These are phyloP conservation scores for Pleodorina starrii DNA, from an alignment of 139 green algal genomes.

Conservation along the genomic window DNA sequence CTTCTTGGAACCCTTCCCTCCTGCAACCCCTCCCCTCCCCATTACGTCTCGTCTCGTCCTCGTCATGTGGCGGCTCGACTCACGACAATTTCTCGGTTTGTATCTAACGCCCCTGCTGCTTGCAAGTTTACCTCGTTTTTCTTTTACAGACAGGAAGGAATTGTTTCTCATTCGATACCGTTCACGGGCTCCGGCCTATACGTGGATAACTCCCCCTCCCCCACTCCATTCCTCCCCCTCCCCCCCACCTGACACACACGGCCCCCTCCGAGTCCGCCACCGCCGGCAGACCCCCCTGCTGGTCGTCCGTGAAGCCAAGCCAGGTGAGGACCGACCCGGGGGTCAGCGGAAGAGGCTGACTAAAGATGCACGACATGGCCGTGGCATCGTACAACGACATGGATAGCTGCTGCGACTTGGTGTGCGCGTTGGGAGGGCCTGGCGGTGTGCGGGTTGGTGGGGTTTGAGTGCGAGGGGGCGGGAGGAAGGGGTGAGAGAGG, in stretches of 20 bases:
- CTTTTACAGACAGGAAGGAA: too few species aligned
- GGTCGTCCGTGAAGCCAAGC: conserved; percentile 84
- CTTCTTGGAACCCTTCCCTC: too few species aligned
- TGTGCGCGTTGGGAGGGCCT: conserved; percentile 40
- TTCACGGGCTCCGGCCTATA: too few species aligned
- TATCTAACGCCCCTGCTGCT: too few species aligned
- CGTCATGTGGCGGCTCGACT: too few species aligned
- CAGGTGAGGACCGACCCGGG: conserved; percentile 74
- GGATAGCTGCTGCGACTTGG: conserved; percentile 66
- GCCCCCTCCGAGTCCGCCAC: conserved; percentile 77
- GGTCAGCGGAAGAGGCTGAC: conserved; percentile 70
- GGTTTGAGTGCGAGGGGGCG: too few species aligned
- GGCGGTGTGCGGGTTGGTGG: not conserved
- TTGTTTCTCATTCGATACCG: too few species aligned
- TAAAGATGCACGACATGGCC: conserved; percentile 15
- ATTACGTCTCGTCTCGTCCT: too few species aligned
- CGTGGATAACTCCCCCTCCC: not conserved
- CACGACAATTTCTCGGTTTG: too few species aligned
- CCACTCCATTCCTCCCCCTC: not conserved
- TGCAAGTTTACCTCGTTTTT: too few species aligned
- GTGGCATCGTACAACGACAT: conserved; percentile 50
- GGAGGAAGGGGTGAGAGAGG: too few species aligned
- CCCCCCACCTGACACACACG: conserved; percentile 55
- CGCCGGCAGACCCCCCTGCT: conserved; percentile 73
- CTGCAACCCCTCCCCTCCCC: too few species aligned